Evolutionary conservation across 2,329 filamentous ascomycete genomes (phyloP), one percentile per base, ranked within the genome.

Genomic region (Hymenoscyphus salicellus): DNA sequence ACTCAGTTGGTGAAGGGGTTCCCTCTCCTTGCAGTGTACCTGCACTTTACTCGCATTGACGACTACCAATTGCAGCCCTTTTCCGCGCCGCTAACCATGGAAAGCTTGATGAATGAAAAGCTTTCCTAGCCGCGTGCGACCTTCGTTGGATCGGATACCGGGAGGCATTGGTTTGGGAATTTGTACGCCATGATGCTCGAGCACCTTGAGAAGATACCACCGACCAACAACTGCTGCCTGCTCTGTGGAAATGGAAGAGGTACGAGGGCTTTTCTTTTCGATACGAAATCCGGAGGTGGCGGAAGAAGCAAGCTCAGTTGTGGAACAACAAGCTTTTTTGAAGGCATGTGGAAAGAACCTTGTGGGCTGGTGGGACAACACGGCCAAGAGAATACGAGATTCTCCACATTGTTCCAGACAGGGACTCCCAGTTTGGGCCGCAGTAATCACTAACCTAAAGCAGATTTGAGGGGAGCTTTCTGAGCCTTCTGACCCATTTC

Each of bases 1-100:
- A 46, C 56, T 65, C n/a, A 62, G 60, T 38, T 65, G 63, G 63
- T 65, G 63, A 65, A 23, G 23, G 7, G 5, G n/a, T 55, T 38
- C n/a, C 7, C 43, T 49, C 20, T 26, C 30, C 14, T 23, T 23
- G 23, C 14, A 43, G 2, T 20, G 8, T 20, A 20, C n/a, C n/a
- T 10, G 43, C 43, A 49, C n/a, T 20, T 52, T 61, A 32, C 38
- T 43, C 20, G 56, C 56, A 58, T 38, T n/a, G 26, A n/a, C 41
- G 30, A 36, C 28, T 5, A n/a, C 28, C 28, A 32, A 57, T 32
- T 57, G 55, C 55, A 57, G 10, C 7, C 36, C 55, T 11, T 41
- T 23, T 43, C 23, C 23, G 38, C 23, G 20, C 33, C 55, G 6
- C 6, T 56, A 36, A 32, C 55, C 28, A 10, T 28, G 10, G 46